Evolutionary conservation across 225 moss, liverwort and hornwort species (phyloP), one percentile per base, ranked within the genome.

Genomic region (Bryoerythrophyllum caledonicum): DNA sequence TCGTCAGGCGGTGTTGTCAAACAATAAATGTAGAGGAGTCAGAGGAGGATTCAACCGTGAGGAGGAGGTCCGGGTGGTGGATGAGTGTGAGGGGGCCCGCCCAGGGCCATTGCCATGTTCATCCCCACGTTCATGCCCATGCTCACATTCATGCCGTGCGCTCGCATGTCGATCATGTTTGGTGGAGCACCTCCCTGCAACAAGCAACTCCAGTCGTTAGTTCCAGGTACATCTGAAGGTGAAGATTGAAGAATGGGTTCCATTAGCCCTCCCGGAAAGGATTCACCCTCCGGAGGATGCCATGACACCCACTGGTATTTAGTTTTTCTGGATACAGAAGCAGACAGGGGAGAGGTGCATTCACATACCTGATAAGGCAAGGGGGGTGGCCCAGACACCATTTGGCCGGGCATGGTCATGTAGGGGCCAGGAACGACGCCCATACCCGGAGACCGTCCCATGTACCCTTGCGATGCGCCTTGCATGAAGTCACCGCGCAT

Each of bases 161-260:
- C 91, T 25, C 87, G 83, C 73, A 91, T 85, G 70, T 95, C 93
- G 58, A 93, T 86, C 82, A 89, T 85, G 67, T 78, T 82, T 41
- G 89, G 84, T 55, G 88, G 87, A 56, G 80, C 88, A 72, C 70
- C 81, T 59, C 91, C 95, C 95, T 96, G 81, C 77, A 85, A 30
- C 66, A 84, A 77, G 58, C 67, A 9, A 5, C 46, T 74, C 46
- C 6, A 64, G 28, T 19, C 2, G 32, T 78, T 11, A 73, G 57
- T 67, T 74, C 23, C 49, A 38, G 16, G 49, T 16, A 68, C 10
- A 8, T 20, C 38, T 57, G 10, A 10, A 2, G 9, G 10, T 41
- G 44, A 44, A 44, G 14, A 44, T 1, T 14, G 44, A 14, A 44
- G 44, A 44, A 13, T 44, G 44, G 10, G 11, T 44, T 3, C 44